Percentiles rank a stretch among this genome's conserved stretches.
Conservation (phyloP, 2,329 filamentous ascomycete genomes). For the Verruconis gallopava region DNA sequence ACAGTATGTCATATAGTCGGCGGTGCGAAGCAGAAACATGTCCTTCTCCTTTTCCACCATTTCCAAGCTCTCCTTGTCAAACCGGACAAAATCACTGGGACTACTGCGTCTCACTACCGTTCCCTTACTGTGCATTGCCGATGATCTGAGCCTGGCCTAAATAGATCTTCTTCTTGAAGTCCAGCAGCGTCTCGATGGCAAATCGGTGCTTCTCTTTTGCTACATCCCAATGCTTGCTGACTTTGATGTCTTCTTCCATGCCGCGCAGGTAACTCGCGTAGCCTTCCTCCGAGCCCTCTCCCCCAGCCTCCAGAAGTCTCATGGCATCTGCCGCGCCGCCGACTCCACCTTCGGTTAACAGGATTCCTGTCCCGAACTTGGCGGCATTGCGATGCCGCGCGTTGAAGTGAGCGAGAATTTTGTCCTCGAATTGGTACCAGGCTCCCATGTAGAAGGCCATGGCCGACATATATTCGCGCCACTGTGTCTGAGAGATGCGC, state of each 20-base stretch:
- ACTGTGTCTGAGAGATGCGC: constrained; percentile 16
- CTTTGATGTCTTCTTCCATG: constrained; percentile 50
- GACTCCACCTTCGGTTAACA: background rate
- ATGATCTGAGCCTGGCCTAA: background rate
- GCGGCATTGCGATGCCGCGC: constrained; percentile 35
- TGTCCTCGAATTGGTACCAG: constrained; percentile 42
- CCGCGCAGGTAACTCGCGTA: constrained; percentile 46
- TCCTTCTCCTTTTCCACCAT: too few relatives aligned
- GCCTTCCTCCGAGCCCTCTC: constrained; percentile 34
- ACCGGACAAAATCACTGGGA: too few relatives aligned
- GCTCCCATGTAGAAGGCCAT: constrained; percentile 44
- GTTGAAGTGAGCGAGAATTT: constrained; percentile 43
- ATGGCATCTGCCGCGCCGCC: constrained; percentile 12
- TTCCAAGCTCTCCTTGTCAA: too few relatives aligned
- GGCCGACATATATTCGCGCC: constrained; percentile 37
- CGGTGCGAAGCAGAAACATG: too few relatives aligned
- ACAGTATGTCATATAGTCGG: too few relatives aligned
- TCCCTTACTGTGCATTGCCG: background rate
- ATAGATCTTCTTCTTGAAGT: constrained; percentile 29
- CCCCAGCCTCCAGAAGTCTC: constrained; percentile 39
- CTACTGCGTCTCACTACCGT: too few relatives aligned
- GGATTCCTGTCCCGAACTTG: constrained; percentile 5
- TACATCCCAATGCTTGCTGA: constrained; percentile 47
- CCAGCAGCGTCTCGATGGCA: constrained; percentile 46
- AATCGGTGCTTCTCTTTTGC: constrained; percentile 48